Conservation (phyloP, 805 yeast genomes). For the Wickerhamomyces hampshirensis region DNA sequence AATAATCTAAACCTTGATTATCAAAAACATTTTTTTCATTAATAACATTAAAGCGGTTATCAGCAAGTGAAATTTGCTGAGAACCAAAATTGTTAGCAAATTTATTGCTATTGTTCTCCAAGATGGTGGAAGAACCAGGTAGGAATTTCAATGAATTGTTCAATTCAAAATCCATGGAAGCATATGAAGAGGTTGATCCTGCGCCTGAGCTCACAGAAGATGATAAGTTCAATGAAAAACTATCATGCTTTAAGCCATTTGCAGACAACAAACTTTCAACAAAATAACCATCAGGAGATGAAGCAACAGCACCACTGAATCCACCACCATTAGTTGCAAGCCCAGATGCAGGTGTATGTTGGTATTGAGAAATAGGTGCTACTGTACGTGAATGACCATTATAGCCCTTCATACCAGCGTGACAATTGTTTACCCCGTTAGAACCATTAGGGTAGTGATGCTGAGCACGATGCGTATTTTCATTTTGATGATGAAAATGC, state of each 20-base stretch:
- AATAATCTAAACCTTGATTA: constrained; percentile 2
- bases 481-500: neutral
- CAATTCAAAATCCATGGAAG: constrained; percentile 7
- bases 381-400: constrained; percentile 2
- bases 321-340: constrained; percentile 1
- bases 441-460: constrained; percentile 1
- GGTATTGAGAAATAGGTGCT: constrained; percentile 1
- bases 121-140: neutral
- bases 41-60: neutral
- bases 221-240: constrained; percentile 15
- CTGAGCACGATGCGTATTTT: constrained; percentile 2
- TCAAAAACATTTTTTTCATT: no score
- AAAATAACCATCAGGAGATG: constrained; percentile 20
- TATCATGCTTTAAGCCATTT: constrained; percentile 6
- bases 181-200: constrained; percentile 15
- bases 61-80: neutral
- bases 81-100: constrained; percentile 4
- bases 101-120: neutral
- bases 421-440: constrained; percentile 1
- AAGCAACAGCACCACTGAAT: constrained; percentile 2
- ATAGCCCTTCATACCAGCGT: neutral
- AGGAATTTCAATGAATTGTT: neutral
- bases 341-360: constrained; percentile 3
- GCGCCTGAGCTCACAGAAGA: constrained; percentile 23
- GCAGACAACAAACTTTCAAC: constrained; percentile 14